These are phyloP conservation scores for Cryphonectria carpinicola DNA, from an alignment of 2,329 filamentous ascomycete species.

Conservation along the genomic window DNA sequence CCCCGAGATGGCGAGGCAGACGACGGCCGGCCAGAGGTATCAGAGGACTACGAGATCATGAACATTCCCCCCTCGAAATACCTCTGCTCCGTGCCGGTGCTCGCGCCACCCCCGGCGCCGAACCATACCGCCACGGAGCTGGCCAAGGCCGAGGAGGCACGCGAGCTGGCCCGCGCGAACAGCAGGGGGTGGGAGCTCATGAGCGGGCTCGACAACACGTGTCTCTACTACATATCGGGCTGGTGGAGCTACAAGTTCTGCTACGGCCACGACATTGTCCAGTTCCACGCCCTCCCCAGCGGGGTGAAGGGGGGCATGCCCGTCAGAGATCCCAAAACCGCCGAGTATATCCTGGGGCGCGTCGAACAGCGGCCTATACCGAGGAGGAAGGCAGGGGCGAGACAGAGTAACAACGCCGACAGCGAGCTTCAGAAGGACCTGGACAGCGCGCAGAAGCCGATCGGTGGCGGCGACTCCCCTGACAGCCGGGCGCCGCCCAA, in stretches of 20 bases:
- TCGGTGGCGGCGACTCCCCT: neutral
- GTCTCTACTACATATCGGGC: conserved; percentile 79
- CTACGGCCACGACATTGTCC: conserved; percentile 83
- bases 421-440: conserved; percentile 40
- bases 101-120: conserved; percentile 60
- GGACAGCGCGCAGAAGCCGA: conserved; percentile 26
- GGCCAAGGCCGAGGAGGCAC: conserved; percentile 74
- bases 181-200: conserved; percentile 80
- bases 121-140: conserved; percentile 70
- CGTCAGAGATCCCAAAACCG: conserved; percentile 73
- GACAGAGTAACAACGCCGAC: conserved; percentile 27
- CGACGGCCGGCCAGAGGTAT: conserved; percentile 41
- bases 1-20: conserved; percentile 35
- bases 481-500: conserved; percentile 42
- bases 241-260: conserved; percentile 99
- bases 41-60: conserved; percentile 72
- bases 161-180: conserved; percentile 77
- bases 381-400: conserved; percentile 28
- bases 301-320: conserved; percentile 72
- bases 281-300: conserved; percentile 83
- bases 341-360: conserved; percentile 76
- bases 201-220: conserved; percentile 74
- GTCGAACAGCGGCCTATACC: conserved; percentile 40
- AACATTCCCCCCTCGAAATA: conserved; percentile 71
- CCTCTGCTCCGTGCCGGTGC: conserved; percentile 80